Evolutionary conservation across 164 flowering plant species (phyloP).

Genomic region (Tinospora cordifolia): DNA sequence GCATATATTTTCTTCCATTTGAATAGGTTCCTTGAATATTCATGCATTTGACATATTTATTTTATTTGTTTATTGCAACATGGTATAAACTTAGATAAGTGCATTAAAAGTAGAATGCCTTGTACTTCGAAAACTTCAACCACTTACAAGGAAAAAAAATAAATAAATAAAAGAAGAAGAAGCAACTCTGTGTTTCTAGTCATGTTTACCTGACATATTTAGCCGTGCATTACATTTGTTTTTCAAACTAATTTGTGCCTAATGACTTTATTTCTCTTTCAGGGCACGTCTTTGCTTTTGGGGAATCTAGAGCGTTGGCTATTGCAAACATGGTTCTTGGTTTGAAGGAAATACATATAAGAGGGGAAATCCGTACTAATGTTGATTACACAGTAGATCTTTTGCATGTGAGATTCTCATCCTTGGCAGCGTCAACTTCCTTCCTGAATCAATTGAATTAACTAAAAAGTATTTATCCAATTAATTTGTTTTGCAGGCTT

Average conservation of each 20-base stretch:
- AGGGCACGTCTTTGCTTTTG: conserved; percentile 99
- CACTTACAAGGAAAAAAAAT: no score
- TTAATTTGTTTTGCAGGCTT: conserved; percentile 45
- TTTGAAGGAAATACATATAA: conserved; percentile 93
- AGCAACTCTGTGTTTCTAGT: not conserved
- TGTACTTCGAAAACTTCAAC: not conserved
- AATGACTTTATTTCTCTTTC: conserved; percentile 15
- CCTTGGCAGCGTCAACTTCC: not conserved
- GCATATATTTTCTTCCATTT: not conserved
- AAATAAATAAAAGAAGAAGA: no score
- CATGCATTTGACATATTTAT: not conserved
- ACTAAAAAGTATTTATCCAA: conserved; percentile 1
- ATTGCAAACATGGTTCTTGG: conserved; percentile 99
- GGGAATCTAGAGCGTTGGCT: conserved; percentile 92
- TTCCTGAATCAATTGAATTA: not conserved
- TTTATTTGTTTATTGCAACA: not conserved
- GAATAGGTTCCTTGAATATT: not conserved
- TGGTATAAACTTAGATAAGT: not conserved
- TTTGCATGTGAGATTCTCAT: conserved; percentile 61
- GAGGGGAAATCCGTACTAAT: conserved; percentile 98
- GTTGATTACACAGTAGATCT: conserved; percentile 97
- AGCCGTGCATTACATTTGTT: not conserved
- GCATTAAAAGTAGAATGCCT: no score
- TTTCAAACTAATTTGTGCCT: not conserved
- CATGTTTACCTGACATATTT: not conserved